Percentiles rank a stretch among this genome's conserved stretches.
Evolutionary conservation across 176 grass and related monocot species (phyloP).

Genomic region (Oryza rufipogon): DNA sequence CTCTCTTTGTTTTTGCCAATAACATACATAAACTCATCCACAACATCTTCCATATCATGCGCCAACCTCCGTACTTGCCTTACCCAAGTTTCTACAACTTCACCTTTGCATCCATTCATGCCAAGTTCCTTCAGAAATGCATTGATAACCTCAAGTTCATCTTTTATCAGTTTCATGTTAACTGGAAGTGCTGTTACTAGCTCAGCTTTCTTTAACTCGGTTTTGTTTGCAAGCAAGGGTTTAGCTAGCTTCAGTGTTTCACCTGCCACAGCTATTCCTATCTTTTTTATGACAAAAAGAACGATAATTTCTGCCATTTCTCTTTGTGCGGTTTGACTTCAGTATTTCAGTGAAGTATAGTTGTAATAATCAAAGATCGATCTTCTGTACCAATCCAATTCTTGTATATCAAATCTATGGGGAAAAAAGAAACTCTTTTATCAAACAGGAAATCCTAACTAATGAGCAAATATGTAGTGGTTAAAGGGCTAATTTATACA

Average conservation of each 20-base stretch:
- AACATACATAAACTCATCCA: constrained; percentile 39
- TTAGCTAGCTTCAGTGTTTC: constrained; percentile 28
- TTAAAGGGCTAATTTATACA: not conserved
- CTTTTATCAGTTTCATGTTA: constrained; percentile 35
- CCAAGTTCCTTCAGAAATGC: constrained; percentile 28
- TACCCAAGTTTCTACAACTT: constrained; percentile 44
- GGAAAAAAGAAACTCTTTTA: not conserved
- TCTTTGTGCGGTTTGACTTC: not conserved
- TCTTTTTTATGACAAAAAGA: constrained; percentile 36
- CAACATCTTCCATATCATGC: constrained; percentile 43
- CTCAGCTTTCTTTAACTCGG: constrained; percentile 9
- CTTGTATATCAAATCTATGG: constrained; percentile 10
- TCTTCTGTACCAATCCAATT: not conserved
- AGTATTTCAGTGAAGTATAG: not conserved
- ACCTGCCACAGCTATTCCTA: constrained; percentile 31
- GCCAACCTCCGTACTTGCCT: constrained; percentile 32
- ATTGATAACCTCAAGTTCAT: constrained; percentile 45
- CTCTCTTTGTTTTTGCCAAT: not conserved
- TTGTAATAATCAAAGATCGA: not conserved
- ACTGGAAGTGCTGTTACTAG: not conserved
- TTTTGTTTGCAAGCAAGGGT: constrained; percentile 19
- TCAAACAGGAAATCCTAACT: not conserved
- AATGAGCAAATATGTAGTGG: not conserved
- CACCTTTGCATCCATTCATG: not conserved
- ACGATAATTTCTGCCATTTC: constrained; percentile 41